phyloP scores from a whole-genome alignment of 1,284 basidiomycete species.

The Sanguinoderma infundibulare region DNA sequence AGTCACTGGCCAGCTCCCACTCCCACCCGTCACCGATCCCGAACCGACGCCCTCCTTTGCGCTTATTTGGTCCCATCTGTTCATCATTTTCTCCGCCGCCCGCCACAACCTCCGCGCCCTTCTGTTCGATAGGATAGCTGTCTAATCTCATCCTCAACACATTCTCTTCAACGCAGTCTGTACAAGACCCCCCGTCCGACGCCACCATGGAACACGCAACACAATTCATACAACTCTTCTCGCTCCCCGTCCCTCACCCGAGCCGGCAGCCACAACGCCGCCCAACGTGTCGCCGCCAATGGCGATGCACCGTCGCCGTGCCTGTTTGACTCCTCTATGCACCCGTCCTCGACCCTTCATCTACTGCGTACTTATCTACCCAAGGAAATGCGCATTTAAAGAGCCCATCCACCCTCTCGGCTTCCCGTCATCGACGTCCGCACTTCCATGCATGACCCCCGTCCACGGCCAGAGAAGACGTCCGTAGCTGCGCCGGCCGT shows the following conservation, averaged over 20 bases:
- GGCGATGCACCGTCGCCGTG: neutral
- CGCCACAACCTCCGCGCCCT: neutral
- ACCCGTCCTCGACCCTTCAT: no score
- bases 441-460: neutral
- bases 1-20: neutral
- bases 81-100: slow-evolving; percentile 9
- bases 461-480: neutral
- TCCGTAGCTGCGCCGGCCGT: neutral
- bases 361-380: no score
- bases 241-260: neutral
- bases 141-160: no score
- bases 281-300: neutral
- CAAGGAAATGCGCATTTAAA: neutral
- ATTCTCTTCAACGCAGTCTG: neutral
- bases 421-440: neutral
- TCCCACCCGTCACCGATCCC: neutral
- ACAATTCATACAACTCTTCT: neutral
- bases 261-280: neutral
- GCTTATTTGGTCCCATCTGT: slow-evolving; percentile 15
- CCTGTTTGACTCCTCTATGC: neutral
- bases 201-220: slow-evolving; percentile 12
- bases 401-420: neutral
- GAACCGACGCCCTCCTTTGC: slow-evolving; percentile 3
- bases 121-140: no score
- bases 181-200: neutral